A percentile compares a stretch with the other conserved stretches of the same genome.
phyloP scores from a whole-genome alignment of 179 eudicot species.

The Beta macrorhiza region DNA sequence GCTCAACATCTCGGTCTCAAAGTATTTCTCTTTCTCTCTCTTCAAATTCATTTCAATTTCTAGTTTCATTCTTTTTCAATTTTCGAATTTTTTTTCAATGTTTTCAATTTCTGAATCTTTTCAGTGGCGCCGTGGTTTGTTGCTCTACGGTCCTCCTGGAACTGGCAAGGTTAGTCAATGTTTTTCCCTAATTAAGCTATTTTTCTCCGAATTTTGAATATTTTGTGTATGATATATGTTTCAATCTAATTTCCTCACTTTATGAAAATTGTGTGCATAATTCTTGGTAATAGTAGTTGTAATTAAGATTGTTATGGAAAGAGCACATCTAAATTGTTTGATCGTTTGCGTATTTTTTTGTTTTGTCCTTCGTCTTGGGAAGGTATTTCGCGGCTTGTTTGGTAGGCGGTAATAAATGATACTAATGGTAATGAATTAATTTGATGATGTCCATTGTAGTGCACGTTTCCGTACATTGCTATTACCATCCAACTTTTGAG shows the following conservation, averaged over 20 bases:
- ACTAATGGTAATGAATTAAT: background rate
- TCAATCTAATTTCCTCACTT: background rate
- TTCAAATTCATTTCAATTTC: too few species aligned
- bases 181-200: background rate
- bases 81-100: background rate
- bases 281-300: background rate
- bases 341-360: background rate
- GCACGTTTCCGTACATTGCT: too few species aligned
- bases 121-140: slow-evolving; percentile 88
- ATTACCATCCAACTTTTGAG: too few species aligned
- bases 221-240: background rate
- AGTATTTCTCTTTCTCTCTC: slow-evolving; percentile 29
- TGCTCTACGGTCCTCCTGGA: slow-evolving; percentile 94
- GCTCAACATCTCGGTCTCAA: slow-evolving; percentile 65
- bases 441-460: background rate
- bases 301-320: background rate
- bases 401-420: too few species aligned
- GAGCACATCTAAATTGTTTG: background rate
- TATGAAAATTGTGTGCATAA: background rate
- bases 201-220: background rate
- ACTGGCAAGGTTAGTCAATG: slow-evolving; percentile 73
- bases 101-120: background rate
- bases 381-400: too few species aligned
- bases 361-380: background rate
- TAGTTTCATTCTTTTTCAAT: background rate